Evolutionary conservation across 2,329 filamentous ascomycete species (phyloP), one percentile per base, ranked within the genome.

Genomic region (Sporothrix variecibatus): DNA sequence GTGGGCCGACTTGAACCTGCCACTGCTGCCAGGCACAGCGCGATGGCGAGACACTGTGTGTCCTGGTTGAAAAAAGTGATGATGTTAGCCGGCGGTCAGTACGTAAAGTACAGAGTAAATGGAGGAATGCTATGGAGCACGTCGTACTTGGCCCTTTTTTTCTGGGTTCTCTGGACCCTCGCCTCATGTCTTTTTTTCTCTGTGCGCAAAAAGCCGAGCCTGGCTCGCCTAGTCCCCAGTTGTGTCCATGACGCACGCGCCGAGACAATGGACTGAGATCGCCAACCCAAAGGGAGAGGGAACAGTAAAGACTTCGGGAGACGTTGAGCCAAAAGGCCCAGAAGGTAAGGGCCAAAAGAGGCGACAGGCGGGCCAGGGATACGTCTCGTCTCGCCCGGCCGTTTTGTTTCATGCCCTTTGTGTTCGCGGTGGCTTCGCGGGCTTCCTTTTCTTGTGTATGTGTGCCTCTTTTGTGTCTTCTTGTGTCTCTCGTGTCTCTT

Each of bases 341-440:
- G n/a, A 38, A 38, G 43, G 28, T 8, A 23, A 69, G 9, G n/a
- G 28, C 28, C 4, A 38, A 38, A 34, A 23, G 23, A 31, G 28
- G 15, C 43, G 58, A 26, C 64, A 31, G 7, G 23, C 51, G 49
- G 31, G 11, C 58, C 43, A 67, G 71, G 71, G 46, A 65, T 34
- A 26, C 43, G 58, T 67, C 43, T 56, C n/a, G 71, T 72, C 58
- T 56, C 43, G 58, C 67, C n/a, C 58, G 58, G 71, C 71, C 49
- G 34, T 73, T 73, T 71, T 68, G 73, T 74, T 67, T 74, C 68
- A 68, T 65, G 53, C 53, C 38, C n/a, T 51, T 38, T 64, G 64
- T 64, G 49, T 28, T 70, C 20, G 40, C 51, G 28, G 65, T 71
- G 68, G 51, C 68, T 71, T 58, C n/a, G 68, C 12, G 53, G 51